These are phyloP conservation scores for Phytophthora cajani DNA, from an alignment of 352 stramenopile species.

Conservation along the genomic window DNA sequence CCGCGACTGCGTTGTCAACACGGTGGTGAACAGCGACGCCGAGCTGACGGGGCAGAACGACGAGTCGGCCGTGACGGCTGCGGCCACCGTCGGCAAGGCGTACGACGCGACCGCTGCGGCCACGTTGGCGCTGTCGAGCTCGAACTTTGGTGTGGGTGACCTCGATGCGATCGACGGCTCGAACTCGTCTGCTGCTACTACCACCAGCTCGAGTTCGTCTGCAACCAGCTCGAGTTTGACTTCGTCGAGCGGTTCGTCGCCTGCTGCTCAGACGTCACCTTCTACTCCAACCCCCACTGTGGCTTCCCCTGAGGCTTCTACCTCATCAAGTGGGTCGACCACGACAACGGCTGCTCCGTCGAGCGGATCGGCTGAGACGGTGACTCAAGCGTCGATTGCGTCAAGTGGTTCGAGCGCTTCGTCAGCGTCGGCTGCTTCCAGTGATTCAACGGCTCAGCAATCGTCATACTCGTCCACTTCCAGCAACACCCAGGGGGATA, in stretches of 20 bases:
- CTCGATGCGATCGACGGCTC: slow-evolving; percentile 15
- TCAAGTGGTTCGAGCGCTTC: no score
- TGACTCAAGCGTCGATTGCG: no score
- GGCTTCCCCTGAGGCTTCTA: background rate
- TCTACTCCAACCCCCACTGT: background rate
- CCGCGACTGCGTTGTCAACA: slow-evolving; percentile 29
- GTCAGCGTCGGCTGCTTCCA: no score
- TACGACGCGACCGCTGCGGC: slow-evolving; percentile 25
- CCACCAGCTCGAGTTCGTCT: no score
- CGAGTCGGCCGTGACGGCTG: slow-evolving; percentile 27
- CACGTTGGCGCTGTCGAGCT: slow-evolving; percentile 24
- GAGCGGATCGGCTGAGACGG: no score
- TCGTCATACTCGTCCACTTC: no score
- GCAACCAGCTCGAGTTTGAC: background rate
- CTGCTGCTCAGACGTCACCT: background rate
- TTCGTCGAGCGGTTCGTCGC: slow-evolving; percentile 1
- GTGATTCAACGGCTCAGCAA: no score
- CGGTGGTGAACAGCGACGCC: slow-evolving; percentile 28
- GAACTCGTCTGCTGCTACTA: no score
- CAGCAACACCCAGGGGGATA: no score
- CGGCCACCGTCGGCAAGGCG: slow-evolving; percentile 18
- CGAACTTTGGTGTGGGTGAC: slow-evolving; percentile 38
- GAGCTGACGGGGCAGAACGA: slow-evolving; percentile 27
- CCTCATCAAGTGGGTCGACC: background rate
- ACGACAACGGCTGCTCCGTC: background rate